A percentile compares a stretch with the other conserved stretches of the same genome.
Conservation (phyloP, 305 asterid species). For the Solanum aculeatissimum region DNA sequence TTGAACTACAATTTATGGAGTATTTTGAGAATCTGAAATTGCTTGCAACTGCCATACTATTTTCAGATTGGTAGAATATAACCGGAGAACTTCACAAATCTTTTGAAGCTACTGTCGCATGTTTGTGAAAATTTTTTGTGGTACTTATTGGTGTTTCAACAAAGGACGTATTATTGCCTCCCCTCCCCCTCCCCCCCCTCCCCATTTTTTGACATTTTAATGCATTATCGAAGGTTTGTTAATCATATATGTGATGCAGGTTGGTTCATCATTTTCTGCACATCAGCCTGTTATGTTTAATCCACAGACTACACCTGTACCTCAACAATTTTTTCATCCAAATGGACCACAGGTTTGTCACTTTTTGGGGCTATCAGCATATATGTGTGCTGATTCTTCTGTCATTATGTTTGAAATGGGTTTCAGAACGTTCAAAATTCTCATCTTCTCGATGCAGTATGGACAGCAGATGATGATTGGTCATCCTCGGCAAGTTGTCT, state of each 20-base stretch:
- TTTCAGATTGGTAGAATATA: background rate
- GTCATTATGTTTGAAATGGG: background rate
- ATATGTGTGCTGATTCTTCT: background rate
- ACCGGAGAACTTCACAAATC: background rate
- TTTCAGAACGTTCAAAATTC: background rate
- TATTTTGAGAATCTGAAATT: background rate
- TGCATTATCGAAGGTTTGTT: background rate
- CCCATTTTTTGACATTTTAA: background rate
- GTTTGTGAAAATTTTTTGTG: background rate
- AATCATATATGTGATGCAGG: slow-evolving; percentile 23
- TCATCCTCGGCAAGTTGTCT: slow-evolving; percentile 75
- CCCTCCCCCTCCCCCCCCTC: background rate
- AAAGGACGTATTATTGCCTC: background rate
- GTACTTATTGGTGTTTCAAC: background rate
- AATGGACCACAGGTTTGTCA: slow-evolving; percentile 78
- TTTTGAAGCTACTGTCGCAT: background rate
- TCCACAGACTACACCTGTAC: slow-evolving; percentile 59
- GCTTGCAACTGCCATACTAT: background rate
- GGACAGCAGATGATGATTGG: slow-evolving; percentile 92
- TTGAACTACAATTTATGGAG: background rate
- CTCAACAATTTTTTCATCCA: slow-evolving; percentile 72
- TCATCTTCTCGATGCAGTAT: slow-evolving; percentile 26
- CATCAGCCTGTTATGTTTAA: slow-evolving; percentile 71
- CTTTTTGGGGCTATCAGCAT: background rate
- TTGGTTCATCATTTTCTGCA: slow-evolving; percentile 54